Percentiles rank a stretch among this genome's conserved stretches.
Evolutionary conservation across 1,284 basidiomycete genomes (phyloP).

Genomic region (Volvariella volvacea): DNA sequence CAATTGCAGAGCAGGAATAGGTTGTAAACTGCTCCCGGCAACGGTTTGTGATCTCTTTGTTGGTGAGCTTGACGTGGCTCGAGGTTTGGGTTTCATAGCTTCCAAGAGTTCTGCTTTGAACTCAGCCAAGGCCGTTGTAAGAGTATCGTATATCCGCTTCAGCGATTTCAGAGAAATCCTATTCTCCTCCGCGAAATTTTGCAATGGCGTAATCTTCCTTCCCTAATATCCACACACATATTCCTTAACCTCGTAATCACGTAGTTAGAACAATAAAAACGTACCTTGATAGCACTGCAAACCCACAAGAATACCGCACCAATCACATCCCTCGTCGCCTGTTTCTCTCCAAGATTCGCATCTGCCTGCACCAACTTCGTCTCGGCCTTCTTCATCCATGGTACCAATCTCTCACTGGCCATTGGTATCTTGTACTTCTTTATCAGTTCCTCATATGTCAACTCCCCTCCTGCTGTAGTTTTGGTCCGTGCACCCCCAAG

Average conservation of each 20-base stretch:
- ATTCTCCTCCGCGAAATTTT: conserved; percentile 18
- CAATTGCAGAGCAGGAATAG: conserved; percentile 10
- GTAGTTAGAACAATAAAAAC: background rate
- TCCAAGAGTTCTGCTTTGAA: conserved; percentile 16
- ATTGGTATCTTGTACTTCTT: conserved; percentile 11
- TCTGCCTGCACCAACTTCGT: conserved; percentile 15
- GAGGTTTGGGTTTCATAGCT: conserved; percentile 7
- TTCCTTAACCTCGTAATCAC: no score
- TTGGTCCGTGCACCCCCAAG: conserved; percentile 15
- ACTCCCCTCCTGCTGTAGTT: conserved; percentile 7
- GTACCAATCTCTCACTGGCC: conserved; percentile 10
- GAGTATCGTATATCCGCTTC: conserved; percentile 11
- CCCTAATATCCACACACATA: conserved; percentile 10
- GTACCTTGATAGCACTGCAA: conserved; percentile 15
- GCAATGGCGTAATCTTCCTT: conserved; percentile 13
- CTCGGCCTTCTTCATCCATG: conserved; percentile 17
- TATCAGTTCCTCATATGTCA: conserved; percentile 13
- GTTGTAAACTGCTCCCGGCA: conserved; percentile 1
- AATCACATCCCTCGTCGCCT: conserved; percentile 14
- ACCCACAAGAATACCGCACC: conserved; percentile 25
- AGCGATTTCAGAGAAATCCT: conserved; percentile 16
- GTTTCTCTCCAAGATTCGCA: conserved; percentile 4
- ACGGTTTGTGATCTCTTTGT: no score
- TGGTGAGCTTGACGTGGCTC: conserved; percentile 7
- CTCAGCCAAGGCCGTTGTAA: conserved; percentile 15